These are phyloP conservation scores for Lathyrus sativus DNA, from an alignment of 306 rosid genomes.

Conservation along the genomic window DNA sequence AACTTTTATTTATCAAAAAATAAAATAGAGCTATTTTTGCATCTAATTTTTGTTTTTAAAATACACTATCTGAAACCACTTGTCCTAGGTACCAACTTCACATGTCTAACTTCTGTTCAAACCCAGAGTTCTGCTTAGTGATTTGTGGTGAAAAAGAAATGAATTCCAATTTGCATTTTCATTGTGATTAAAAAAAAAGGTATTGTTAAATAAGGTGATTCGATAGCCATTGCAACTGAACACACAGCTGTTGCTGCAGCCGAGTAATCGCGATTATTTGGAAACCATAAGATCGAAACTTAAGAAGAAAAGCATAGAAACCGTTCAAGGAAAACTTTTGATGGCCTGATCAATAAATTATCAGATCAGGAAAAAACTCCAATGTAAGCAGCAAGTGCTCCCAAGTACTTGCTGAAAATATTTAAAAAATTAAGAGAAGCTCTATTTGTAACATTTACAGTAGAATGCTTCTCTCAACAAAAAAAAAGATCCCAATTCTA, in stretches of 20 bases:
- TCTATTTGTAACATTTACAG: conserved; percentile 54
- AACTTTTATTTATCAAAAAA: no score
- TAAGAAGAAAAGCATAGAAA: background rate
- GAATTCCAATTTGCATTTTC: background rate
- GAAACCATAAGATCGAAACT: conserved; percentile 11
- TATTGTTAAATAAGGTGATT: conserved; percentile 8
- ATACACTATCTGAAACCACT: no score
- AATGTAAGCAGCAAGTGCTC: conserved; percentile 36
- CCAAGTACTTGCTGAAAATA: conserved; percentile 44
- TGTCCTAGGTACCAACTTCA: no score
- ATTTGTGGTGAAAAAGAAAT: conserved; percentile 5
- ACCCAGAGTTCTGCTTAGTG: background rate
- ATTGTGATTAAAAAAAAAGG: conserved; percentile 12
- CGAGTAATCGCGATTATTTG: background rate
- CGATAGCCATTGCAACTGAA: background rate
- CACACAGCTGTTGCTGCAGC: conserved; percentile 1
- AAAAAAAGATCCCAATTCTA: conserved; percentile 34
- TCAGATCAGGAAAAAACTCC: conserved; percentile 29
- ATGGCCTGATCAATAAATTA: conserved; percentile 23
- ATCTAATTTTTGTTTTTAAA: no score
- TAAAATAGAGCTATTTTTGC: no score
- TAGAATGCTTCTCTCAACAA: conserved; percentile 39
- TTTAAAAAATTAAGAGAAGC: conserved; percentile 36
- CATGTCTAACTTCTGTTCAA: background rate
- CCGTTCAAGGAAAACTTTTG: conserved; percentile 5